Conservation (phyloP, 257 asterid species). For the Schizonepeta tenuifolia region DNA sequence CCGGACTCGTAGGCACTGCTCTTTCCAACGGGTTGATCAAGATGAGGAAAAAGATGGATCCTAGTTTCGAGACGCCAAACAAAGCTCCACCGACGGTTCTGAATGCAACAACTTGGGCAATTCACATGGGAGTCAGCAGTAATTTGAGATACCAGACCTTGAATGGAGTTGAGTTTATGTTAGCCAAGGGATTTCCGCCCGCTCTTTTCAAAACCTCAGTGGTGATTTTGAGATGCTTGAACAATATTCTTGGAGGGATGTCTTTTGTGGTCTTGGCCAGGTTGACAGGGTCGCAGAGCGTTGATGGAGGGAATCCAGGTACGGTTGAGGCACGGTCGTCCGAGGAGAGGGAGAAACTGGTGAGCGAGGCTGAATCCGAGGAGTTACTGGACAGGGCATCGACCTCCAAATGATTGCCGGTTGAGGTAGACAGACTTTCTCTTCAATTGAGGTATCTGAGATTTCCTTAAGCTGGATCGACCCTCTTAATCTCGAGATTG, state of each 20-base stretch:
- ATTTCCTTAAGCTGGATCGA: not conserved
- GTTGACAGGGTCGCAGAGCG: constrained; percentile 83
- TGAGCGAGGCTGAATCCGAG: constrained; percentile 35
- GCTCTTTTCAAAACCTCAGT: constrained; percentile 70
- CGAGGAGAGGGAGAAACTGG: constrained; percentile 53
- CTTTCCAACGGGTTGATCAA: constrained; percentile 76
- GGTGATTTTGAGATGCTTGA: constrained; percentile 75
- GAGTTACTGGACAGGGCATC: constrained; percentile 40
- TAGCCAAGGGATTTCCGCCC: constrained; percentile 66
- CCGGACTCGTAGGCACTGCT: constrained; percentile 88
- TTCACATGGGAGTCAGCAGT: constrained; percentile 88
- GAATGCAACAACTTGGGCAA: constrained; percentile 86
- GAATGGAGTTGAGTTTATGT: constrained; percentile 76
- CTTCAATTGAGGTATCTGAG: not conserved
- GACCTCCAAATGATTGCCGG: constrained; percentile 23
- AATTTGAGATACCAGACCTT: constrained; percentile 85
- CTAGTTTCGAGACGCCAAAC: constrained; percentile 79
- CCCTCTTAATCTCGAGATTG: not conserved
- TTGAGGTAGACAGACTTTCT: not conserved
- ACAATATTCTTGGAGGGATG: constrained; percentile 87
- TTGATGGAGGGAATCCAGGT: constrained; percentile 37
- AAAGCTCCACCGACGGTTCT: constrained; percentile 75
- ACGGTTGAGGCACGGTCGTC: constrained; percentile 26
- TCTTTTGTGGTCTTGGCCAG: constrained; percentile 82
- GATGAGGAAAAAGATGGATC: constrained; percentile 87